Conservation (phyloP, 805 yeast species). For the Starmerella geochares region DNA sequence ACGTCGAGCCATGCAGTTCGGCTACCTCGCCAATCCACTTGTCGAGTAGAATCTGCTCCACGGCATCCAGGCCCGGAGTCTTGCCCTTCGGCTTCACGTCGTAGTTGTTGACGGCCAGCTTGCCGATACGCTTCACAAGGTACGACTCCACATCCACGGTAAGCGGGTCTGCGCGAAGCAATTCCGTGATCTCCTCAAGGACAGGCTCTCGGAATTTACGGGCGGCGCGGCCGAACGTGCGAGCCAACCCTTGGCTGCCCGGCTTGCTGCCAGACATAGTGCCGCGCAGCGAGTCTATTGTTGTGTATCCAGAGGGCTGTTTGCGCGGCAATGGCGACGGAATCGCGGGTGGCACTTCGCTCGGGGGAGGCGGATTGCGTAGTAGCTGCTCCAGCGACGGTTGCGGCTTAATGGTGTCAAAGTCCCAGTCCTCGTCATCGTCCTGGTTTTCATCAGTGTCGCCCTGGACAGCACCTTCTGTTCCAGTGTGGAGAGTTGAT, state of each 20-base stretch:
- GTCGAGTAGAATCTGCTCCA: constrained; percentile 24
- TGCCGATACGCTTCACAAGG: constrained; percentile 23
- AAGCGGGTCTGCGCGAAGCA: constrained; percentile 25
- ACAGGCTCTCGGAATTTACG: constrained; percentile 25
- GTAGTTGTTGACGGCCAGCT: constrained; percentile 16
- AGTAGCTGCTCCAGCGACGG: constrained; percentile 19
- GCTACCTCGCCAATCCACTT: constrained; percentile 24
- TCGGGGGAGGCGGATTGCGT: constrained; percentile 12
- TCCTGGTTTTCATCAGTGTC: constrained; percentile 12
- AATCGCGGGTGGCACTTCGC: constrained; percentile 3
- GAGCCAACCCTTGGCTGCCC: constrained; percentile 17
- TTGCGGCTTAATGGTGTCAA: constrained; percentile 32
- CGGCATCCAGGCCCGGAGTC: constrained; percentile 19
- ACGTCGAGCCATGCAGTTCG: constrained; percentile 7
- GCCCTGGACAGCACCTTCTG: background rate
- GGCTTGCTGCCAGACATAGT: background rate
- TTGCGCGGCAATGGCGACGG: background rate
- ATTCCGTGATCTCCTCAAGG: constrained; percentile 24
- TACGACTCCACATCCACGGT: constrained; percentile 25
- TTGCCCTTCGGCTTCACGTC: constrained; percentile 11
- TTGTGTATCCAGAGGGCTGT: background rate
- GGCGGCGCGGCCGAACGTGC: constrained; percentile 25
- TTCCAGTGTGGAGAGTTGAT: background rate
- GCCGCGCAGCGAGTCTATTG: constrained; percentile 12
- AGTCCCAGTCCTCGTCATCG: constrained; percentile 34